Evolutionary conservation across 768 basidiomycete species (phyloP).

Genomic region (Mycena metata): DNA sequence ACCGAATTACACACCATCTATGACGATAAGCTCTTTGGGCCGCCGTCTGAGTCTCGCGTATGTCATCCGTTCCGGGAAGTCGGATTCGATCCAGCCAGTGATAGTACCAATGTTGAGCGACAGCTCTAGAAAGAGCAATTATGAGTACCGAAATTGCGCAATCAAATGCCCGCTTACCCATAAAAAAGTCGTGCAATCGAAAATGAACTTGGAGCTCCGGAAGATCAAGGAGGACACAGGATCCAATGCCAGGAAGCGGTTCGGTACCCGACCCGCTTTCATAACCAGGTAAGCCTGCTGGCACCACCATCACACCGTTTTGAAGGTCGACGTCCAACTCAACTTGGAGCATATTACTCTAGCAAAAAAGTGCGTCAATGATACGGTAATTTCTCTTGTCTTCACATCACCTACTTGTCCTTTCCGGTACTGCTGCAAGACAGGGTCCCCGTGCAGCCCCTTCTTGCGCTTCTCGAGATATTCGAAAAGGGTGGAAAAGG

Average conservation of each 20-base stretch:
- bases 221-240: constrained; percentile 66
- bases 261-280: constrained; percentile 49
- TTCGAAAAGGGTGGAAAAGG: constrained; percentile 90
- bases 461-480: constrained; percentile 78
- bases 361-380: constrained; percentile 22
- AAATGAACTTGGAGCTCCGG: constrained; percentile 84
- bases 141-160: not conserved
- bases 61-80: constrained; percentile 61
- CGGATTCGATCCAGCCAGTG: constrained; percentile 61
- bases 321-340: constrained; percentile 68
- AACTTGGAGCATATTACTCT: constrained; percentile 90
- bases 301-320: constrained; percentile 70
- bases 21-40: constrained; percentile 59
- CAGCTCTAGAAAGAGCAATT: constrained; percentile 67
- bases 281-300: constrained; percentile 77
- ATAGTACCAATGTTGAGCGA: constrained; percentile 79
- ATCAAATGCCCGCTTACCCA: constrained; percentile 67
- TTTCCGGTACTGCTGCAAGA: constrained; percentile 82
- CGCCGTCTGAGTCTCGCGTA: constrained; percentile 38
- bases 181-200: constrained; percentile 86
- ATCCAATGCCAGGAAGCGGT: constrained; percentile 57
- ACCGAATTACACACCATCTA: constrained; percentile 54
- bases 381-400: not conserved
- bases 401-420: constrained; percentile 70
- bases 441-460: constrained; percentile 82